Evolutionary conservation across 495 filamentous ascomycete genomes (phyloP).

Genomic region (Hyaloscypha bicolor): DNA sequence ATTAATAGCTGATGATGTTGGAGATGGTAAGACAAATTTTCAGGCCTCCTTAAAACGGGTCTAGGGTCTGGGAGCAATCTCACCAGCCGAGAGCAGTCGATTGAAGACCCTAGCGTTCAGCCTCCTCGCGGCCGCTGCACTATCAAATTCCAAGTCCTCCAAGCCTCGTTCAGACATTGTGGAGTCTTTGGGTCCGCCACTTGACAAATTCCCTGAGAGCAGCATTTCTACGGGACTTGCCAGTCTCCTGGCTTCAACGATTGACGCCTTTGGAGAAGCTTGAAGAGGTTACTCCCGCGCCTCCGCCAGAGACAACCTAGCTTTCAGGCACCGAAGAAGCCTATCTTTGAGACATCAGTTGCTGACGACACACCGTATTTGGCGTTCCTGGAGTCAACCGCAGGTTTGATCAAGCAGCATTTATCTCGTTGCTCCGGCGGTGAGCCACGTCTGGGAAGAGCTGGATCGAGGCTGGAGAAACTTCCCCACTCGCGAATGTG

Average conservation of each 20-base stretch:
- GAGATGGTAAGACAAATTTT: neutral
- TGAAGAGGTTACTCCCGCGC: neutral
- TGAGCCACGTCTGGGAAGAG: neutral
- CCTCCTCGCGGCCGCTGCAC: neutral
- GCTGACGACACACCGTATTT: neutral
- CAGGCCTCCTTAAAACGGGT: neutral
- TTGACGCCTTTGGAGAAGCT: too few species aligned
- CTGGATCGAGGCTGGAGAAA: neutral
- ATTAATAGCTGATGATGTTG: neutral
- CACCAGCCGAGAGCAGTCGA: neutral
- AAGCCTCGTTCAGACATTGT: too few species aligned
- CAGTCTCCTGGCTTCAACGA: too few species aligned
- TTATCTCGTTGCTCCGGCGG: too few species aligned
- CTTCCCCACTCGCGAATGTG: neutral
- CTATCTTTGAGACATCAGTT: neutral
- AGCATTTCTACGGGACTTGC: neutral
- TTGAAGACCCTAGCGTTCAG: neutral
- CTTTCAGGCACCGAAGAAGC: neutral
- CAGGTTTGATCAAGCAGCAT: too few species aligned
- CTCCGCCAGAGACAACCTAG: neutral
- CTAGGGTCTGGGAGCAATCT: neutral
- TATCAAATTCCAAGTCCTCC: neutral
- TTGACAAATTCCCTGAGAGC: neutral
- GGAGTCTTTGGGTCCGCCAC: too few species aligned
- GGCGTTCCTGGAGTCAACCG: too few species aligned